Conservation (phyloP, 164 flowering plant species). For the Vitis vinifera region DNA sequence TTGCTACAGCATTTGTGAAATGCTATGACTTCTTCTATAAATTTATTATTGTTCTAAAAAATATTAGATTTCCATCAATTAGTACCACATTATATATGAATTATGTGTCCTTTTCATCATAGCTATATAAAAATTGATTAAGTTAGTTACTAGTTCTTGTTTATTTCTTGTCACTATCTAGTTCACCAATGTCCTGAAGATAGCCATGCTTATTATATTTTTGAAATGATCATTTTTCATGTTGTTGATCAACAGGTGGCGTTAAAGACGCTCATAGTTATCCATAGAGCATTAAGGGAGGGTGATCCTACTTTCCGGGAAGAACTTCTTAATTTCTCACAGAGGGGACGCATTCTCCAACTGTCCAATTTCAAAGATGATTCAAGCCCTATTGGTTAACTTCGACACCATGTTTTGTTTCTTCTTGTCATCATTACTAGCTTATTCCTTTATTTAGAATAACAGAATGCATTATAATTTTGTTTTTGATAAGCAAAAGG, state of each 20-base stretch:
- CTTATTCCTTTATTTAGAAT: neutral
- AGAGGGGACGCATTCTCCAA: slow-evolving; percentile 79
- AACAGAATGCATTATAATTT: neutral
- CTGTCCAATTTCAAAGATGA: slow-evolving; percentile 97
- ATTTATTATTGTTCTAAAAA: too few relatives aligned
- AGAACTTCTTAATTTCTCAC: slow-evolving; percentile 80
- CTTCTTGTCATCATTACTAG: neutral
- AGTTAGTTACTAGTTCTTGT: neutral
- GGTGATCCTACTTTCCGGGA: slow-evolving; percentile 97
- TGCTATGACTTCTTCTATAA: too few relatives aligned
- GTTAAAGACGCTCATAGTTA: slow-evolving; percentile 82
- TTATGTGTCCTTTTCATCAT: too few relatives aligned
- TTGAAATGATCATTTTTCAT: neutral
- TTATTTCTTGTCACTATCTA: neutral
- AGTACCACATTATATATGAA: too few relatives aligned
- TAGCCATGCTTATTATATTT: neutral
- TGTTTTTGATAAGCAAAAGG: too few relatives aligned
- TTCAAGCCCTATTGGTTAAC: slow-evolving; percentile 87
- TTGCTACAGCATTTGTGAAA: too few relatives aligned
- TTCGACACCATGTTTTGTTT: neutral
- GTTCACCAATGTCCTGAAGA: neutral
- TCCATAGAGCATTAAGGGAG: slow-evolving; percentile 86
- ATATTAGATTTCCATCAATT: too few relatives aligned
- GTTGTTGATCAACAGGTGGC: slow-evolving; percentile 67
- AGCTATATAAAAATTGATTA: too few relatives aligned